Conservation (phyloP, 208 protist genomes). For the Leishmania arabica region DNA sequence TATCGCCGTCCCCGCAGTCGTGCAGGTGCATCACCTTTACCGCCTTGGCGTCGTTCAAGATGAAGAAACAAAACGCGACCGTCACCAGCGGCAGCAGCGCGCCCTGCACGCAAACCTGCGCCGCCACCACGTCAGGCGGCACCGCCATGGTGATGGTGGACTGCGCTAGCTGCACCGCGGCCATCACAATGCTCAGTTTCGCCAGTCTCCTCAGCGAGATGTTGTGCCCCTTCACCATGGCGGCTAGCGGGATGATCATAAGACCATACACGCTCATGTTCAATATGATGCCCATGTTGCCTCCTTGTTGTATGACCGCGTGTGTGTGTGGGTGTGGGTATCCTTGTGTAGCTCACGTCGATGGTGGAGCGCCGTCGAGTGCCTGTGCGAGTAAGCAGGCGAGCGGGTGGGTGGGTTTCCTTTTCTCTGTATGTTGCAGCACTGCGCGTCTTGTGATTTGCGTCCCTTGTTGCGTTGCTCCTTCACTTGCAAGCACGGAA, state of each 20-base stretch:
- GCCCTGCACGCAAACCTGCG: slow-evolving; percentile 31
- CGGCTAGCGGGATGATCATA: slow-evolving; percentile 72
- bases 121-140: slow-evolving; percentile 20
- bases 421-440: background rate
- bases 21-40: slow-evolving; percentile 47
- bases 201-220: slow-evolving; percentile 44
- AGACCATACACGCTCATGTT: slow-evolving; percentile 75
- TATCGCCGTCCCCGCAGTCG: slow-evolving; percentile 34
- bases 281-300: slow-evolving; percentile 60
- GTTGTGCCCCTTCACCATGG: slow-evolving; percentile 64
- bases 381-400: background rate
- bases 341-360: background rate
- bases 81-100: slow-evolving; percentile 53
- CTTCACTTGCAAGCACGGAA: background rate
- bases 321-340: background rate
- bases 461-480: background rate
- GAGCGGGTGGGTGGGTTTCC: background rate
- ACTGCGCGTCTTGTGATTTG: background rate
- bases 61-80: slow-evolving; percentile 51
- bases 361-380: background rate
- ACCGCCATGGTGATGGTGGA: slow-evolving; percentile 46
- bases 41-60: slow-evolving; percentile 59
- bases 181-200: slow-evolving; percentile 43
- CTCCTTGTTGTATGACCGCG: slow-evolving; percentile 8
- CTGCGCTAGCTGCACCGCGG: slow-evolving; percentile 54